A percentile compares a stretch with the other conserved stretches of the same genome.
These are phyloP conservation scores for Solanum boliviense DNA, from an alignment of 257 asterid species.

Conservation along the genomic window DNA sequence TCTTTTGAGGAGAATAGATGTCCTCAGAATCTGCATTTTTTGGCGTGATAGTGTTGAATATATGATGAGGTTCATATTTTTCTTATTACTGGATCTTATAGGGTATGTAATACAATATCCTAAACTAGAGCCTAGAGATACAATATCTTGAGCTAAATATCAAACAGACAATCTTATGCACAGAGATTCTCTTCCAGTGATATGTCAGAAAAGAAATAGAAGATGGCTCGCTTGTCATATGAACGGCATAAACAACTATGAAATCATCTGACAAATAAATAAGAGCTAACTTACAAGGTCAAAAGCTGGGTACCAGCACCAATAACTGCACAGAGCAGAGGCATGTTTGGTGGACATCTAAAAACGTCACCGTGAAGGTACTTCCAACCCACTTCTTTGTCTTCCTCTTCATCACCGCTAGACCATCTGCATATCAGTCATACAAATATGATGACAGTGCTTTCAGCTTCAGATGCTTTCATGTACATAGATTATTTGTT, in stretches of 20 bases:
- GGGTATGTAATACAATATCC: background rate
- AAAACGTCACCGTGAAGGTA: conserved; percentile 59
- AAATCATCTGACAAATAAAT: background rate
- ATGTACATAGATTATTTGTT: background rate
- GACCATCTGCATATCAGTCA: conserved; percentile 39
- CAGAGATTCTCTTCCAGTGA: background rate
- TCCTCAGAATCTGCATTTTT: background rate
- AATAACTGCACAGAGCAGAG: conserved; percentile 61
- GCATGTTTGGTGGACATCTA: conserved; percentile 50
- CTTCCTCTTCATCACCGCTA: conserved; percentile 72
- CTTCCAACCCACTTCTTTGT: conserved; percentile 76
- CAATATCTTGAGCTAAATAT: background rate
- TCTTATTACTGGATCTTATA: background rate
- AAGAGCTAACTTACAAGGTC: conserved; percentile 36
- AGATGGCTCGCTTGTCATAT: background rate
- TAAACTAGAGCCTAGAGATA: background rate
- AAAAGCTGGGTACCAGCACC: conserved; percentile 76
- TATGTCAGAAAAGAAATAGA: background rate
- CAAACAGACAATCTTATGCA: background rate
- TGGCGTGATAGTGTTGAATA: background rate
- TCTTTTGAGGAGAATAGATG: background rate
- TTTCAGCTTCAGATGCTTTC: background rate
- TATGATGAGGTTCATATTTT: background rate
- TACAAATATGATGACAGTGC: background rate
- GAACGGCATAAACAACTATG: background rate